Conservation (phyloP, 257 asterid species). For the Solanum appendiculatum region DNA sequence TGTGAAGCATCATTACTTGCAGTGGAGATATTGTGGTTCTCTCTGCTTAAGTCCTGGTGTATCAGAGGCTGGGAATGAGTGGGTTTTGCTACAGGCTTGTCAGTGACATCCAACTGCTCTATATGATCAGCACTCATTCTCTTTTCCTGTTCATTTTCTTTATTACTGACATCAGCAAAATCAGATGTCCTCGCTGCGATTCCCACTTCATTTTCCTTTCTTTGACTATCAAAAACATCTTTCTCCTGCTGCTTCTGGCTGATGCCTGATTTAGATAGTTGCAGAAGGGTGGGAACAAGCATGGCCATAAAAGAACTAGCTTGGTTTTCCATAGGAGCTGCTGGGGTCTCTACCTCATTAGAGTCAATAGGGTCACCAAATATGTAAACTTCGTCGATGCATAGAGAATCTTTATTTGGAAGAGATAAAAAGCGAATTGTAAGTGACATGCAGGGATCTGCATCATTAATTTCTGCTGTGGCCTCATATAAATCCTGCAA, state of each 20-base stretch:
- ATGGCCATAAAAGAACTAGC: slow-evolving; percentile 72
- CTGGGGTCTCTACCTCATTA: slow-evolving; percentile 36
- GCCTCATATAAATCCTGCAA: slow-evolving; percentile 90
- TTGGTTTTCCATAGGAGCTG: slow-evolving; percentile 28
- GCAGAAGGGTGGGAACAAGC: slow-evolving; percentile 83
- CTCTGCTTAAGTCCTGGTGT: not conserved
- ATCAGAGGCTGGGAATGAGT: slow-evolving; percentile 11
- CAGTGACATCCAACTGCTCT: slow-evolving; percentile 22
- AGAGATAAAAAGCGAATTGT: slow-evolving; percentile 77
- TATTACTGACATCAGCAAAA: slow-evolving; percentile 10
- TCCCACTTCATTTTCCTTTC: slow-evolving; percentile 26
- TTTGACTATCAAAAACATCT: slow-evolving; percentile 29
- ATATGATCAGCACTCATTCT: slow-evolving; percentile 11
- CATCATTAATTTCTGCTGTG: slow-evolving; percentile 72
- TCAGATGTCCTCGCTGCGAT: slow-evolving; percentile 10
- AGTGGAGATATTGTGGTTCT: not conserved
- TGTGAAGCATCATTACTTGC: slow-evolving; percentile 5
- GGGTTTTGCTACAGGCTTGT: slow-evolving; percentile 22
- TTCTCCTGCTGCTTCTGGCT: slow-evolving; percentile 28
- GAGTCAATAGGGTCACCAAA: slow-evolving; percentile 52
- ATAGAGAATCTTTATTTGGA: slow-evolving; percentile 52
- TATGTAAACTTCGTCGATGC: slow-evolving; percentile 67
- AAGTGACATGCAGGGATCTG: slow-evolving; percentile 65
- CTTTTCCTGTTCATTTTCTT: slow-evolving; percentile 6
- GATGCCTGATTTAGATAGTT: slow-evolving; percentile 57